Evolutionary conservation across 176 grass and related monocot species (phyloP).

Genomic region (Bromus sterilis): DNA sequence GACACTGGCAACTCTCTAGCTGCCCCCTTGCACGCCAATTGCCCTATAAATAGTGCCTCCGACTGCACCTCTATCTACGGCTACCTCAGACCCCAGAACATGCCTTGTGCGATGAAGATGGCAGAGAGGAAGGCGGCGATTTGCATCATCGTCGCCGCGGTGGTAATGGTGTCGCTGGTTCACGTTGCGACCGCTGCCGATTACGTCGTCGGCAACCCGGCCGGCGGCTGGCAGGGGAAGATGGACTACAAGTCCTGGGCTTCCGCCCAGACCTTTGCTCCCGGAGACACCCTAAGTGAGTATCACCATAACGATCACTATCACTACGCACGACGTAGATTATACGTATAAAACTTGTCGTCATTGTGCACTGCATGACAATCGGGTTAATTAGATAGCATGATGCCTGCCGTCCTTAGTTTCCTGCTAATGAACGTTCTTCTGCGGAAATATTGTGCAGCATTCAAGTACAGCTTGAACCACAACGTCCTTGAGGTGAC

Average conservation of each 20-base stretch:
- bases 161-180: background rate
- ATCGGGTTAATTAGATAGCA: too few relatives aligned
- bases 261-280: conserved; percentile 20
- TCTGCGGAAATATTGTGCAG: background rate
- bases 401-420: too few relatives aligned
- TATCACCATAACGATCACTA: too few relatives aligned
- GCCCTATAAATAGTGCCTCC: conserved; percentile 7
- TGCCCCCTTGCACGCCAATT: background rate
- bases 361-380: background rate
- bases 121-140: background rate
- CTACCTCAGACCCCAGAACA: background rate
- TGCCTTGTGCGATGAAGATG: background rate
- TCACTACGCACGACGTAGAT: background rate
- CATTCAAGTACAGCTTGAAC: conserved; percentile 44
- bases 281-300: conserved; percentile 71
- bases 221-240: conserved; percentile 61
- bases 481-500: conserved; percentile 67
- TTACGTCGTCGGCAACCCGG: conserved; percentile 40
- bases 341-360: too few relatives aligned
- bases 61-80: background rate
- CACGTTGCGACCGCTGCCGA: conserved; percentile 15
- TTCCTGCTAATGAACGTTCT: background rate
- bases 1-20: conserved; percentile 2
- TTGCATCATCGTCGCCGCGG: background rate
- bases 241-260: conserved; percentile 55